These are phyloP conservation scores for Apium graveolens DNA, from an alignment of 129 eudicot species.

Conservation along the genomic window DNA sequence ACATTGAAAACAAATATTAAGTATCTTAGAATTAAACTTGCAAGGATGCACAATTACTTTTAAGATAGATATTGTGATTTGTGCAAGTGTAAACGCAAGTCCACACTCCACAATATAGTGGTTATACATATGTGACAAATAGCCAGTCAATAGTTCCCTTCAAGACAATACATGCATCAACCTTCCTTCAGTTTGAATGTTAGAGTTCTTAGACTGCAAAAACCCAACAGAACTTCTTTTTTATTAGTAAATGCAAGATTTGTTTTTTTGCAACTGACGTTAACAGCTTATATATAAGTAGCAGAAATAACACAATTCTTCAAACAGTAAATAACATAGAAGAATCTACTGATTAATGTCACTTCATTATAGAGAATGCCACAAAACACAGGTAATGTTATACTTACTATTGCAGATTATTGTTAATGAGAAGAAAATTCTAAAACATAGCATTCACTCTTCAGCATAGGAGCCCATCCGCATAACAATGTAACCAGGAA, in stretches of 20 bases:
- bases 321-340: not conserved
- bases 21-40: not conserved
- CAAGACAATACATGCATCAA: too few relatives aligned
- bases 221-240: not conserved
- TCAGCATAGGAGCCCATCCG: constrained; percentile 12
- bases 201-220: not conserved
- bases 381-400: not conserved
- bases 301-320: not conserved
- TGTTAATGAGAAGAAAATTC: constrained; percentile 19
- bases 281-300: not conserved
- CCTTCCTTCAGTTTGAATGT: not conserved
- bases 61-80: not conserved
- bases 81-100: not conserved
- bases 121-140: not conserved
- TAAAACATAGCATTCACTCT: constrained; percentile 21
- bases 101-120: not conserved
- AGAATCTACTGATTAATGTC: not conserved
- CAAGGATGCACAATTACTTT: not conserved
- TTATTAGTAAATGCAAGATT: not conserved
- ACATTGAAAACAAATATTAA: not conserved
- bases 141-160: not conserved
- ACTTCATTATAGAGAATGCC: not conserved
- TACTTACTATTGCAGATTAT: constrained; percentile 21
- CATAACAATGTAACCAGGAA: not conserved
- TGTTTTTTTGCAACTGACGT: not conserved